Percentiles rank a stretch among this genome's conserved stretches.
These are phyloP conservation scores for Microstroma glucosiphilum DNA, from an alignment of 1,284 basidiomycete species.

Conservation along the genomic window DNA sequence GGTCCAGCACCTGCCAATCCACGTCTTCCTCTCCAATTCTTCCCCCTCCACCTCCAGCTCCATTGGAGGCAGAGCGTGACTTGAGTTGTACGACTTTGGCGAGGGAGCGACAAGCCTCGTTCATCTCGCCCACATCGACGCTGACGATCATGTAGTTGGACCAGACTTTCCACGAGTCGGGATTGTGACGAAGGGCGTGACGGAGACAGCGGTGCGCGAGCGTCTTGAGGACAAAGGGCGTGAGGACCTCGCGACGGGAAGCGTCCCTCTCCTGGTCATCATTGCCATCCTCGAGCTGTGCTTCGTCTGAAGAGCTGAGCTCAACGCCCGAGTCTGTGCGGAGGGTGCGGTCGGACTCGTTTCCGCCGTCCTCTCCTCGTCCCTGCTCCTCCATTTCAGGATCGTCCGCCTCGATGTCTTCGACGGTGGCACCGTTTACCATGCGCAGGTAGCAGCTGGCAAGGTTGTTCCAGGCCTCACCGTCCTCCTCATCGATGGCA, in stretches of 20 bases:
- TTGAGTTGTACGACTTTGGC: slow-evolving; percentile 66
- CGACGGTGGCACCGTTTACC: slow-evolving; percentile 22
- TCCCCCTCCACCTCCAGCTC: slow-evolving; percentile 54
- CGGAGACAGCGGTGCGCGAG: slow-evolving; percentile 91
- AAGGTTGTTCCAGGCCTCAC: slow-evolving; percentile 96
- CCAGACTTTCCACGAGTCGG: slow-evolving; percentile 98
- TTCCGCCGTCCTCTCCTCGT: background rate
- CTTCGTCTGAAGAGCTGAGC: slow-evolving; percentile 15
- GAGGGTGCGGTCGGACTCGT: slow-evolving; percentile 5
- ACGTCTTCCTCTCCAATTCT: slow-evolving; percentile 54
- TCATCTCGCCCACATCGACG: slow-evolving; percentile 83
- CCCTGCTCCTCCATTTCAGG: slow-evolving; percentile 5
- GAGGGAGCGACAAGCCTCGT: slow-evolving; percentile 78
- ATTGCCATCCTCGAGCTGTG: slow-evolving; percentile 3
- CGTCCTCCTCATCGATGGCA: slow-evolving; percentile 86
- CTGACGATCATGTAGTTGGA: slow-evolving; percentile 92
- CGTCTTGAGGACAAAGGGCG: slow-evolving; percentile 62
- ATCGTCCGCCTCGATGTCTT: slow-evolving; percentile 18
- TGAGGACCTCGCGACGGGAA: background rate
- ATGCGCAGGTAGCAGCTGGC: slow-evolving; percentile 77
- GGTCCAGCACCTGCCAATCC: slow-evolving; percentile 78
- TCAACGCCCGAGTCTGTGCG: slow-evolving; percentile 13
- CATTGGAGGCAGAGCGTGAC: slow-evolving; percentile 54
- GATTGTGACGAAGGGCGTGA: slow-evolving; percentile 73
- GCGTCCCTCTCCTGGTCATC: background rate